Evolutionary conservation across 2,329 filamentous ascomycete genomes (phyloP).

Genomic region (Metarhizium anisopliae): DNA sequence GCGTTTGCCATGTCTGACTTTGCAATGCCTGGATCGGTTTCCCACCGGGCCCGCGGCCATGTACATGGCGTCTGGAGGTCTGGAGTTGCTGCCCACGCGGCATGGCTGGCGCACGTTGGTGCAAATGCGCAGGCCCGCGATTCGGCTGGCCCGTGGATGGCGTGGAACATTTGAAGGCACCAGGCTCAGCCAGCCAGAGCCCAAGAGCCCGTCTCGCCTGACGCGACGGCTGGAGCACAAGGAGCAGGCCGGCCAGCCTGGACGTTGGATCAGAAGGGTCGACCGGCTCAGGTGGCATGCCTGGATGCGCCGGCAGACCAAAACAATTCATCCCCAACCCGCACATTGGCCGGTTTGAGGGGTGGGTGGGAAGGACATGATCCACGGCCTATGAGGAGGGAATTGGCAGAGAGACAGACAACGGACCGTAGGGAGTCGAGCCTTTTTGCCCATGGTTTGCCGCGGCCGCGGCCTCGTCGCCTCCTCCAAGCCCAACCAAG

Average conservation of each 20-base stretch:
- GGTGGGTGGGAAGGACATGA: neutral
- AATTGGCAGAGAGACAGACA: neutral
- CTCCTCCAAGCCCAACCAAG: neutral
- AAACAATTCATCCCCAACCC: neutral
- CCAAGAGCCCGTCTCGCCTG: neutral
- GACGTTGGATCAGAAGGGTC: neutral
- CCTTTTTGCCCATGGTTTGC: neutral
- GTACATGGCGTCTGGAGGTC: neutral
- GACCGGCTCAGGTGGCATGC: neutral
- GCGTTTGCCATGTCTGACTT: neutral
- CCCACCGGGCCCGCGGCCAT: neutral
- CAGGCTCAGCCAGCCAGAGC: neutral
- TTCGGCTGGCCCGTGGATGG: neutral
- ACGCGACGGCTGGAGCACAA: neutral
- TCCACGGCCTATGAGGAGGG: neutral
- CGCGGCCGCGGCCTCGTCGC: neutral
- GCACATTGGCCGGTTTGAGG: slow-evolving; percentile 1
- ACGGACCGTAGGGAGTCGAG: neutral
- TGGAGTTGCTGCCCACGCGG: neutral
- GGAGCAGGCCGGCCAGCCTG: neutral
- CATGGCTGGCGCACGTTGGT: neutral
- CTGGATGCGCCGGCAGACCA: neutral
- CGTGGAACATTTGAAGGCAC: neutral
- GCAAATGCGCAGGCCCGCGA: neutral
- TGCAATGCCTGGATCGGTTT: neutral